phyloP scores from a whole-genome alignment of 1,284 basidiomycete genomes.

The Puccinia triticina region DNA sequence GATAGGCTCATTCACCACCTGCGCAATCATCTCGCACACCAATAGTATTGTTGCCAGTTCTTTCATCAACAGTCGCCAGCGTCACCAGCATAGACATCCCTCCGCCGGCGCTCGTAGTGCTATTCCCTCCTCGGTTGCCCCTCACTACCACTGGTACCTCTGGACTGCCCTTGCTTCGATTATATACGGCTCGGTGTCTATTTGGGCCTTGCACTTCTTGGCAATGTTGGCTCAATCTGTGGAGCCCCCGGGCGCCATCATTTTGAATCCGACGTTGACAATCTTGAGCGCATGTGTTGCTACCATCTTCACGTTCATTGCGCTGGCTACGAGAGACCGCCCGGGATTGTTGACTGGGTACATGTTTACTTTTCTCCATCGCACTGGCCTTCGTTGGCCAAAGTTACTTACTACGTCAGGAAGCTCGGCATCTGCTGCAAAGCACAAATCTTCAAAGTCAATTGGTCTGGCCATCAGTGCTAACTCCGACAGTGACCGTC shows the following conservation, averaged over 20 bases:
- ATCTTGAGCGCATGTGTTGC: slow-evolving; percentile 40
- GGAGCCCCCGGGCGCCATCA: slow-evolving; percentile 11
- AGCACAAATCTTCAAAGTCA: slow-evolving; percentile 14
- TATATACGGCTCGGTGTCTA: slow-evolving; percentile 43
- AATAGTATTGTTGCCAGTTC: slow-evolving; percentile 32
- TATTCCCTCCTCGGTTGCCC: slow-evolving; percentile 2
- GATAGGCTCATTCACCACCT: slow-evolving; percentile 46
- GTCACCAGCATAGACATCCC: not conserved
- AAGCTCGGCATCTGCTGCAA: not conserved
- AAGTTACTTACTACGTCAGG: not conserved
- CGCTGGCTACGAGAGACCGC: slow-evolving; percentile 33
- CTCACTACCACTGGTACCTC: slow-evolving; percentile 34
- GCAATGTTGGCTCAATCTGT: slow-evolving; percentile 46
- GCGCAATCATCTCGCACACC: slow-evolving; percentile 43
- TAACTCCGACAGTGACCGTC: not conserved
- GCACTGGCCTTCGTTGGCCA: not conserved
- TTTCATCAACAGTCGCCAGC: not conserved
- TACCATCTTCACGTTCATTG: slow-evolving; percentile 41
- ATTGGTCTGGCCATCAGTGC: not conserved
- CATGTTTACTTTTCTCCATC: not conserved
- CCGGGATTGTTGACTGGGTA: slow-evolving; percentile 26
- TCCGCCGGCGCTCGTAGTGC: not conserved
- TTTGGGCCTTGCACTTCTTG: slow-evolving; percentile 45
- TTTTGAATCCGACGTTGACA: slow-evolving; percentile 28
- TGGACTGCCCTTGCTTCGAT: slow-evolving; percentile 46